These are phyloP conservation scores for Plantago major DNA, from an alignment of 257 asterid species.

Conservation along the genomic window DNA sequence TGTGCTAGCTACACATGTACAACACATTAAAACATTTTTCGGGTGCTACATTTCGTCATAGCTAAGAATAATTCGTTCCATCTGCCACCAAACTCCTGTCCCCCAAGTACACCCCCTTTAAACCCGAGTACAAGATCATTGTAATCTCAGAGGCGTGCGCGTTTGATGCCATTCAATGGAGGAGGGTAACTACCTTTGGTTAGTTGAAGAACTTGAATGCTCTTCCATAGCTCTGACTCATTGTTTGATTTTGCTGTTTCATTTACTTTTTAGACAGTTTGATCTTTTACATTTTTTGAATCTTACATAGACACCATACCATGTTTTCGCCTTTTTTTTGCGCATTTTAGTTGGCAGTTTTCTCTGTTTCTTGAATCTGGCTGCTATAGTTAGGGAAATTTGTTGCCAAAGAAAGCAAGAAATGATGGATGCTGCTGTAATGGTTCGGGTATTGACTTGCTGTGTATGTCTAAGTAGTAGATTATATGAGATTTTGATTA, in stretches of 20 bases:
- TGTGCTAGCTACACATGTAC: too few relatives aligned
- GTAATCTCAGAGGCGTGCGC: too few relatives aligned
- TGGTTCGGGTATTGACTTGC: conserved; percentile 18
- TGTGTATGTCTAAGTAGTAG: not conserved
- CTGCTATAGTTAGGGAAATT: not conserved
- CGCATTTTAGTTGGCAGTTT: not conserved
- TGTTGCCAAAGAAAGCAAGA: not conserved
- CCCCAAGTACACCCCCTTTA: too few relatives aligned
- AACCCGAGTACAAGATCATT: too few relatives aligned
- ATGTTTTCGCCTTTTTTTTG: conserved; percentile 17
- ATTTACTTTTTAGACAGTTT: conserved; percentile 26
- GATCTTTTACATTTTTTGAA: conserved; percentile 24
- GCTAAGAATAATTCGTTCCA: too few relatives aligned
- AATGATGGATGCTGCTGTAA: not conserved
- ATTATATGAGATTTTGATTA: not conserved
- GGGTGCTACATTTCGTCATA: too few relatives aligned
- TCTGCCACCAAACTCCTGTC: too few relatives aligned
- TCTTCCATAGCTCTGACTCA: conserved; percentile 20
- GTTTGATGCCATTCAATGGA: conserved; percentile 28
- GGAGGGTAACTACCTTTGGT: conserved; percentile 21
- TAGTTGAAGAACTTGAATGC: conserved; percentile 66
- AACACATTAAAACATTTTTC: too few relatives aligned
- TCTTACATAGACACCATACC: not conserved
- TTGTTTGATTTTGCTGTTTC: conserved; percentile 32
- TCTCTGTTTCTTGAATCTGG: not conserved